A percentile compares a stretch with the other conserved stretches of the same genome.
Conservation (phyloP, 1,139 yeast genomes). For the Geotrichum carabidarum region DNA sequence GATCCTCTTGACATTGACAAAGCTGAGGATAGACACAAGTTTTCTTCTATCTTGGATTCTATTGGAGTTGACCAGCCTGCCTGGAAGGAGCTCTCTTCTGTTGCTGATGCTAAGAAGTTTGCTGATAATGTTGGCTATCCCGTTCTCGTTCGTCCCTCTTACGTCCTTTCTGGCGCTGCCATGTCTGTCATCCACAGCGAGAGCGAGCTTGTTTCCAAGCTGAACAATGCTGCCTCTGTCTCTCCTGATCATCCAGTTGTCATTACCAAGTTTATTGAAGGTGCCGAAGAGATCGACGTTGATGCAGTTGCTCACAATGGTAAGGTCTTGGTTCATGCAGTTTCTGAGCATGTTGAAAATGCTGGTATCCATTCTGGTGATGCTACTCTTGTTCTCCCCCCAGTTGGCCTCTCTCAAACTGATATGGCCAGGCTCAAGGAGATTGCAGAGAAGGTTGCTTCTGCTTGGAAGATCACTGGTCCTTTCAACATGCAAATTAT, state of each 20-base stretch:
- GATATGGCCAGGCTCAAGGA: slow-evolving; percentile 85
- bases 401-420: slow-evolving; percentile 77
- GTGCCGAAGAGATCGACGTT: slow-evolving; percentile 97
- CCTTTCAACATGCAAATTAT: slow-evolving; percentile 97
- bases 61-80: slow-evolving; percentile 99
- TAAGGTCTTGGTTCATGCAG: slow-evolving; percentile 92
- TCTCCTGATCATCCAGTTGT: slow-evolving; percentile 98
- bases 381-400: slow-evolving; percentile 95
- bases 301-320: slow-evolving; percentile 98
- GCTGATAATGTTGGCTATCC: slow-evolving; percentile 92
- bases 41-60: slow-evolving; percentile 93
- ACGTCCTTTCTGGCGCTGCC: slow-evolving; percentile 97
- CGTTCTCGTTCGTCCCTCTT: slow-evolving; percentile 95
- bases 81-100: slow-evolving; percentile 95
- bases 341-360: slow-evolving; percentile 96
- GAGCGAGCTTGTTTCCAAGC: slow-evolving; percentile 81
- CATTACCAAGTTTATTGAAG: slow-evolving; percentile 92
- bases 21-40: slow-evolving; percentile 96
- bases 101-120: slow-evolving; percentile 87
- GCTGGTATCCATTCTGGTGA: slow-evolving; percentile 99
- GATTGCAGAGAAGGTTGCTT: slow-evolving; percentile 90
- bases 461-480: slow-evolving; percentile 92
- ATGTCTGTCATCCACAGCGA: slow-evolving; percentile 94
- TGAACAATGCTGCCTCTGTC: slow-evolving; percentile 92
- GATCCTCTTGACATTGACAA: slow-evolving; percentile 98